A percentile compares a stretch with the other conserved stretches of the same genome.
Conservation (phyloP, 140 eudicot genomes). For the Flaveria floridana region DNA sequence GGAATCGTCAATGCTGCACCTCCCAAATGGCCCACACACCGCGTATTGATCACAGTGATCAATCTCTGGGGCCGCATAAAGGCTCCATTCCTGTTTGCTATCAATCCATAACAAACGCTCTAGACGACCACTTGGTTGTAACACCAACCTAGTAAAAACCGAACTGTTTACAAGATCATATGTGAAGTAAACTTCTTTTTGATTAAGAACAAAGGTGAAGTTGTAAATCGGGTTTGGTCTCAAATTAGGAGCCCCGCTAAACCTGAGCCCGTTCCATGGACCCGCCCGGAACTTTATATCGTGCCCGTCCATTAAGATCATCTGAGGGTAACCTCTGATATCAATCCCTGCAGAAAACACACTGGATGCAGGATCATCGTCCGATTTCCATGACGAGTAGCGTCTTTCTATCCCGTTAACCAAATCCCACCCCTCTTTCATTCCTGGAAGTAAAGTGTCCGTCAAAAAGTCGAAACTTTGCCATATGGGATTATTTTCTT, state of each 20-base stretch:
- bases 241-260: constrained; percentile 32
- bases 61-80: neutral
- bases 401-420: constrained; percentile 32
- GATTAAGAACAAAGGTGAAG: constrained; percentile 20
- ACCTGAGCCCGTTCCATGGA: constrained; percentile 51
- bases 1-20: constrained; percentile 30
- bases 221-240: constrained; percentile 21
- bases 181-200: constrained; percentile 27
- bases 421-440: constrained; percentile 39
- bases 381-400: constrained; percentile 44
- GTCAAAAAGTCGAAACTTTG: constrained; percentile 37
- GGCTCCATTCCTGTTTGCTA: constrained; percentile 29
- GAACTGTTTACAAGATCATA: constrained; percentile 17
- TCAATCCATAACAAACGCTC: constrained; percentile 41
- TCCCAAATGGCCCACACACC: constrained; percentile 38
- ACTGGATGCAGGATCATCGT: constrained; percentile 41
- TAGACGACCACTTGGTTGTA: constrained; percentile 25
- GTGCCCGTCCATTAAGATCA: neutral
- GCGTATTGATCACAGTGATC: constrained; percentile 40
- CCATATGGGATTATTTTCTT: constrained; percentile 25
- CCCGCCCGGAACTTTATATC: constrained; percentile 31
- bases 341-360: constrained; percentile 28
- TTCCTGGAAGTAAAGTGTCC: constrained; percentile 33
- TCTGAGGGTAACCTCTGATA: constrained; percentile 48
- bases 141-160: constrained; percentile 23